phyloP scores from a whole-genome alignment of 1,284 basidiomycete genomes.

The Cutaneotrichosporon arboriforme region DNA sequence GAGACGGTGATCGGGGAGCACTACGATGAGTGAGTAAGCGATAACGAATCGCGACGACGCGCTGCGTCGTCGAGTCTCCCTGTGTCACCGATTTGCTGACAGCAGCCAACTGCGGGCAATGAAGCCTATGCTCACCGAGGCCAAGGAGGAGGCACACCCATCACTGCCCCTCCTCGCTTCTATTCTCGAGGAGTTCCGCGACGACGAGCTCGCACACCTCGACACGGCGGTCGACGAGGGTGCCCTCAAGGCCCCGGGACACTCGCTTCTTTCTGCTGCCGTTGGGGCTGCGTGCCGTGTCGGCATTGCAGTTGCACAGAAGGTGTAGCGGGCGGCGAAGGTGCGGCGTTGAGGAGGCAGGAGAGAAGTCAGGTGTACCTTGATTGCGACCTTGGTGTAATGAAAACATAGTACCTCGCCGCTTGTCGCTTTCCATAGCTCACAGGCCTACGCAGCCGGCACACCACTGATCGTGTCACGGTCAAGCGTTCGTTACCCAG shows the following conservation, averaged over 20 bases:
- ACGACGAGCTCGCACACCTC: slow-evolving; percentile 91
- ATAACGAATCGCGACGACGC: not conserved
- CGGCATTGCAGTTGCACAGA: slow-evolving; percentile 83
- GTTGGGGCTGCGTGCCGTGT: slow-evolving; percentile 80
- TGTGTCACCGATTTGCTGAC: not conserved
- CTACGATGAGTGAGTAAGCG: slow-evolving; percentile 79
- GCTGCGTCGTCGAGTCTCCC: too few species aligned
- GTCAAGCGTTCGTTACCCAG: too few species aligned
- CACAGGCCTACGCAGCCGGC: too few species aligned
- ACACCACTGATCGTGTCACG: too few species aligned
- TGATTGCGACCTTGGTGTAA: too few species aligned
- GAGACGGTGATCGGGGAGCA: slow-evolving; percentile 98
- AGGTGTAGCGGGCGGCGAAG: too few species aligned
- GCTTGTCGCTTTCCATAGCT: too few species aligned
- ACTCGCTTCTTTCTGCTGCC: slow-evolving; percentile 78
- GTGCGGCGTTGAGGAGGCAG: too few species aligned
- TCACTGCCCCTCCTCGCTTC: slow-evolving; percentile 70
- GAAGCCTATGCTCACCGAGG: slow-evolving; percentile 29
- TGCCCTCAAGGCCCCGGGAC: slow-evolving; percentile 84
- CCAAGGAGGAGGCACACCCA: slow-evolving; percentile 54
- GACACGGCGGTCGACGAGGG: slow-evolving; percentile 86
- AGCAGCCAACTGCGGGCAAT: slow-evolving; percentile 37
- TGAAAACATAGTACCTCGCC: too few species aligned
- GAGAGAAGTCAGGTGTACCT: too few species aligned
- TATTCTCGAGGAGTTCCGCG: slow-evolving; percentile 78